Percentiles rank a stretch among this genome's conserved stretches.
Conservation (phyloP, 1,139 yeast genomes). For the Wickerhamomyces sp. region DNA sequence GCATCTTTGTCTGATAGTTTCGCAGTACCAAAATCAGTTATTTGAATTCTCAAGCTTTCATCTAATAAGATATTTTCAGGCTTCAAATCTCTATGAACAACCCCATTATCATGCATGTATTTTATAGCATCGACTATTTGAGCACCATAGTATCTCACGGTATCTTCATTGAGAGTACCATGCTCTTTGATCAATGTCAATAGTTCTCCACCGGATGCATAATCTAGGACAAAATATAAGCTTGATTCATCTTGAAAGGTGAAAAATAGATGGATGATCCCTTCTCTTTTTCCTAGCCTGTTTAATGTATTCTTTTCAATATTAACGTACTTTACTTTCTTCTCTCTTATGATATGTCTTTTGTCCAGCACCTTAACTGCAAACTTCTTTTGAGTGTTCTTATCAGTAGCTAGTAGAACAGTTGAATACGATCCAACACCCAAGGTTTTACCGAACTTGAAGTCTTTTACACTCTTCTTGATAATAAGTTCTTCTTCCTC, state of each 20-base stretch:
- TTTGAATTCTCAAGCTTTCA: slow-evolving; percentile 71
- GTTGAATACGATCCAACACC: slow-evolving; percentile 86
- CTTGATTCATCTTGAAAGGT: slow-evolving; percentile 76
- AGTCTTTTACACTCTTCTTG: slow-evolving; percentile 57
- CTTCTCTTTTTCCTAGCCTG: slow-evolving; percentile 61
- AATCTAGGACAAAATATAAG: slow-evolving; percentile 69
- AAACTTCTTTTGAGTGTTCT: slow-evolving; percentile 49
- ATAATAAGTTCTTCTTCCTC: slow-evolving; percentile 40
- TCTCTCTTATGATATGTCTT: slow-evolving; percentile 70
- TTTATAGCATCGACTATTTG: slow-evolving; percentile 86
- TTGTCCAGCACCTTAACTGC: slow-evolving; percentile 75
- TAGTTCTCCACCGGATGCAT: slow-evolving; percentile 77
- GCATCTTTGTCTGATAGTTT: slow-evolving; percentile 57
- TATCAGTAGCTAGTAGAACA: slow-evolving; percentile 63
- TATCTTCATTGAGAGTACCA: slow-evolving; percentile 52
- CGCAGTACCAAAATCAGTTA: slow-evolving; percentile 99
- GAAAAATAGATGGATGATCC: slow-evolving; percentile 66
- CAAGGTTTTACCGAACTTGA: slow-evolving; percentile 62
- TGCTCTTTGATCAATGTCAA: slow-evolving; percentile 53
- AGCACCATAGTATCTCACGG: slow-evolving; percentile 51
- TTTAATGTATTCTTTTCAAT: slow-evolving; percentile 74
- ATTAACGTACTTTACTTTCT: slow-evolving; percentile 74
- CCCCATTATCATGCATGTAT: slow-evolving; percentile 78
- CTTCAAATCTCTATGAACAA: slow-evolving; percentile 89
- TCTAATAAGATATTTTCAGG: slow-evolving; percentile 91